These are phyloP conservation scores for Ustulina deusta DNA, from an alignment of 2,329 filamentous ascomycete species.

Conservation along the genomic window DNA sequence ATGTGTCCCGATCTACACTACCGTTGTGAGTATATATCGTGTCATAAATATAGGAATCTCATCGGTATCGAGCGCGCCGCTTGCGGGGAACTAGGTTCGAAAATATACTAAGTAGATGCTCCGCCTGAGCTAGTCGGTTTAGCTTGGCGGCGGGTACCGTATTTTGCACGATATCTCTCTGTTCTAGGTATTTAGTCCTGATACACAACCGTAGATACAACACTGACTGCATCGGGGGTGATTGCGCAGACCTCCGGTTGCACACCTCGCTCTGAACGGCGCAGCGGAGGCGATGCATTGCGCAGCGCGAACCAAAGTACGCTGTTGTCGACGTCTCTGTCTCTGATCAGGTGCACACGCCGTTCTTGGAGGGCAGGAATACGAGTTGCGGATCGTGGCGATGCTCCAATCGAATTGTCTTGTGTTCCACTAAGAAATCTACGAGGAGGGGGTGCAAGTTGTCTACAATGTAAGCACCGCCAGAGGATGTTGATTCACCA, in stretches of 20 bases:
- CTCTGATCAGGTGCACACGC: slow-evolving; percentile 6
- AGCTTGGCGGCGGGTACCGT: neutral
- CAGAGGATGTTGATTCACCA: neutral
- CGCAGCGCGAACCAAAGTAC: neutral
- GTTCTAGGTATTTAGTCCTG: neutral
- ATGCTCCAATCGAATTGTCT: slow-evolving; percentile 16
- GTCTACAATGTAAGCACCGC: neutral
- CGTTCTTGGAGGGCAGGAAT: slow-evolving; percentile 24
- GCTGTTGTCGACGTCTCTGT: neutral
- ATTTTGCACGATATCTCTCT: neutral
- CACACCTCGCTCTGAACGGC: slow-evolving; percentile 18
- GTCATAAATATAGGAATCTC: slow-evolving; percentile 4
- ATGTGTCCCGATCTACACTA: neutral
- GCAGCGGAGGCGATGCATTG: slow-evolving; percentile 13
- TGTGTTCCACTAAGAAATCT: slow-evolving; percentile 15
- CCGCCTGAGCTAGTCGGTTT: neutral
- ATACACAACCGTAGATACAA: slow-evolving; percentile 2
- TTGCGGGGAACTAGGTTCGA: neutral
- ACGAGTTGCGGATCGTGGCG: slow-evolving; percentile 25
- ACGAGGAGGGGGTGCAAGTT: neutral
- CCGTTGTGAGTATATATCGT: neutral
- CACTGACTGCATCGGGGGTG: slow-evolving; percentile 3
- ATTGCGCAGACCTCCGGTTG: slow-evolving; percentile 11
- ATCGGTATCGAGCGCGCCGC: neutral
- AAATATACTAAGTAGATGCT: no score